Evolutionary conservation across 164 flowering plant genomes (phyloP).

Genomic region (Vitis labrusca): DNA sequence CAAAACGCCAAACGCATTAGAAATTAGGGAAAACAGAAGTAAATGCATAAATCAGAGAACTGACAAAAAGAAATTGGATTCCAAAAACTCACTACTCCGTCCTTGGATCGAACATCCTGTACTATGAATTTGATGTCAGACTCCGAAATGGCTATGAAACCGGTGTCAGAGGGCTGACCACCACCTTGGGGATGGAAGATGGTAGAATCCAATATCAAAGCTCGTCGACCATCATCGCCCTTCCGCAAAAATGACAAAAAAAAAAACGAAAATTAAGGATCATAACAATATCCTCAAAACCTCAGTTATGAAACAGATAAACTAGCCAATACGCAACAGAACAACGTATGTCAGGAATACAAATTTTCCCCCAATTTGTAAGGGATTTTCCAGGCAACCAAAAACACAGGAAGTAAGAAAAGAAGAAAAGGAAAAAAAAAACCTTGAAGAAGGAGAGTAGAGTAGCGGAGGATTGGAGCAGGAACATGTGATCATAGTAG

Average conservation of each 20-base stretch:
- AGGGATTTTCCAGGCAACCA: too few relatives aligned
- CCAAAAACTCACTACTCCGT: conserved; percentile 53
- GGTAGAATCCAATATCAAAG: conserved; percentile 70
- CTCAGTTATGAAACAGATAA: not conserved
- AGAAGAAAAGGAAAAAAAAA: not conserved
- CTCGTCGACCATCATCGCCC: conserved; percentile 62
- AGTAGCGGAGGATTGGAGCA: conserved; percentile 45
- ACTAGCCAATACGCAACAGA: too few relatives aligned
- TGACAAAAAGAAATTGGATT: not conserved
- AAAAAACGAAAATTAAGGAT: not conserved
- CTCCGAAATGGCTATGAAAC: conserved; percentile 38
- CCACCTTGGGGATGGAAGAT: conserved; percentile 94
- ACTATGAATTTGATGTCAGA: conserved; percentile 56
- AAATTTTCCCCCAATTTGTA: too few relatives aligned
- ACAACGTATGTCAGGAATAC: too few relatives aligned
- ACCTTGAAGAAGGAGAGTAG: conserved; percentile 54
- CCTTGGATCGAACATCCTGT: conserved; percentile 71
- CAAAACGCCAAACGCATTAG: not conserved
- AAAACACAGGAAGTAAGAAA: not conserved
- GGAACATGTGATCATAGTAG: conserved; percentile 60
- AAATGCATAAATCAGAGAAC: not conserved
- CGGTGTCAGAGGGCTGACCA: conserved; percentile 82
- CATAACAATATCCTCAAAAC: not conserved
- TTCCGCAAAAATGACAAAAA: conserved; percentile 7
- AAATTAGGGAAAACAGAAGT: not conserved